These are phyloP conservation scores for Solanum sparsipilum DNA, from an alignment of 257 asterid species.

Conservation along the genomic window DNA sequence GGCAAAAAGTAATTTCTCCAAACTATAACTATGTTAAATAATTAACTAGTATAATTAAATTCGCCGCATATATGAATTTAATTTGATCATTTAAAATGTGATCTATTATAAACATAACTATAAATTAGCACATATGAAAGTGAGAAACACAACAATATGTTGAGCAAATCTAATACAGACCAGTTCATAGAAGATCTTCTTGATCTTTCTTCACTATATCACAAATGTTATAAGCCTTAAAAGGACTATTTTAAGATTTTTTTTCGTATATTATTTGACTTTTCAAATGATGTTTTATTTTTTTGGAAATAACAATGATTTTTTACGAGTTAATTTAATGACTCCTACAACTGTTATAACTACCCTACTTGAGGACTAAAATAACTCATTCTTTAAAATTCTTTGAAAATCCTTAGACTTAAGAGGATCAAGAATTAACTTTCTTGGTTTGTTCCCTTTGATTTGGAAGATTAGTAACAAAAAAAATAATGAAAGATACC, in stretches of 20 bases:
- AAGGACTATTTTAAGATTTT: neutral
- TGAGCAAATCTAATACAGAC: too few relatives aligned
- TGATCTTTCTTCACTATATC: too few relatives aligned
- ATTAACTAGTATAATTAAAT: too few relatives aligned
- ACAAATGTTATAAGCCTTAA: neutral
- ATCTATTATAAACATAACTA: too few relatives aligned
- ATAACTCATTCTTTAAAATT: neutral
- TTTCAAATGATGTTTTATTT: neutral
- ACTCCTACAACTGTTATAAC: neutral
- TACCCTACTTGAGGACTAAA: neutral
- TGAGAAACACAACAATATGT: too few relatives aligned
- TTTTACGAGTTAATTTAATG: neutral
- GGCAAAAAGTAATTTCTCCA: too few relatives aligned
- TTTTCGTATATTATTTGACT: neutral
- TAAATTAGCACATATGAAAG: too few relatives aligned
- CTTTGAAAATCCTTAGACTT: neutral
- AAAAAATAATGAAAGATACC: neutral
- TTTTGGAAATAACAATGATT: neutral
- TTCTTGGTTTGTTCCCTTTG: neutral
- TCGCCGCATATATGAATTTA: too few relatives aligned
- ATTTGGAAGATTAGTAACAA: neutral
- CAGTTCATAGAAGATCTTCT: too few relatives aligned
- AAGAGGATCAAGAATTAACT: neutral
- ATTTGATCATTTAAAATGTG: too few relatives aligned
- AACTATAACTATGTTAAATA: too few relatives aligned